phyloP scores from a whole-genome alignment of 2,329 filamentous ascomycete genomes.

The Curvularia lunata region DNA sequence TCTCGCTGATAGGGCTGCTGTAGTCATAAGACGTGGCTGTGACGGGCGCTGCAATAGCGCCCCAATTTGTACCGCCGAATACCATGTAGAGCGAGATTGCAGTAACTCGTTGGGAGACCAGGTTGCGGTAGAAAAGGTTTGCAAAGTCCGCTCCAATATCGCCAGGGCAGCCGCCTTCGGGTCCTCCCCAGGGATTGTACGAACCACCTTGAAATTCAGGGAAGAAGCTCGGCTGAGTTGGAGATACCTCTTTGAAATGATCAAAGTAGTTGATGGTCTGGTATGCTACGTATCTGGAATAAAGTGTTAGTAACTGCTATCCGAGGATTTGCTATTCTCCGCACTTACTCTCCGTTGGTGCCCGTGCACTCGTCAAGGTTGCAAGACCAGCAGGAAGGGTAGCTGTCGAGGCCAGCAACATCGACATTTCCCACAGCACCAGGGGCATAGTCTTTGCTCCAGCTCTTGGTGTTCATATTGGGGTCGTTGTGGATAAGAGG shows the following conservation, averaged over 20 bases:
- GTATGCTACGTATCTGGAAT: constrained; percentile 59
- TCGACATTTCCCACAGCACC: constrained; percentile 63
- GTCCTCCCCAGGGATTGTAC: constrained; percentile 68
- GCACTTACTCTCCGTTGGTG: constrained; percentile 59
- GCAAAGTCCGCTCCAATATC: constrained; percentile 66
- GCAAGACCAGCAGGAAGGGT: constrained; percentile 67
- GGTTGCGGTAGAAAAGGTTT: constrained; percentile 68
- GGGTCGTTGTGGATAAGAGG: constrained; percentile 66
- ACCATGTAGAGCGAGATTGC: constrained; percentile 69
- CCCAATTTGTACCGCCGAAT: constrained; percentile 70
- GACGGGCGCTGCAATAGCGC: constrained; percentile 62
- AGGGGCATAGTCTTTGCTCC: constrained; percentile 65
- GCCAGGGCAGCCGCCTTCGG: constrained; percentile 60
- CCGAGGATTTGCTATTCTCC: background rate
- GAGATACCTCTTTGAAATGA: constrained; percentile 53
- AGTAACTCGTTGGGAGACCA: constrained; percentile 65
- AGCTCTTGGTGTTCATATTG: constrained; percentile 64
- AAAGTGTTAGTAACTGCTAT: background rate
- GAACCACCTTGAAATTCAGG: constrained; percentile 66
- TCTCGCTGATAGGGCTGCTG: constrained; percentile 66
- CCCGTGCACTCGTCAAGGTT: constrained; percentile 66
- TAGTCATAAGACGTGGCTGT: constrained; percentile 70
- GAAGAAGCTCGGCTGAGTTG: constrained; percentile 60
- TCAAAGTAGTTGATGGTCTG: constrained; percentile 57
- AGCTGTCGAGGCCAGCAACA: constrained; percentile 60